Evolutionary conservation across 345 rosid genomes (phyloP).

Genomic region (Acer campestre): DNA sequence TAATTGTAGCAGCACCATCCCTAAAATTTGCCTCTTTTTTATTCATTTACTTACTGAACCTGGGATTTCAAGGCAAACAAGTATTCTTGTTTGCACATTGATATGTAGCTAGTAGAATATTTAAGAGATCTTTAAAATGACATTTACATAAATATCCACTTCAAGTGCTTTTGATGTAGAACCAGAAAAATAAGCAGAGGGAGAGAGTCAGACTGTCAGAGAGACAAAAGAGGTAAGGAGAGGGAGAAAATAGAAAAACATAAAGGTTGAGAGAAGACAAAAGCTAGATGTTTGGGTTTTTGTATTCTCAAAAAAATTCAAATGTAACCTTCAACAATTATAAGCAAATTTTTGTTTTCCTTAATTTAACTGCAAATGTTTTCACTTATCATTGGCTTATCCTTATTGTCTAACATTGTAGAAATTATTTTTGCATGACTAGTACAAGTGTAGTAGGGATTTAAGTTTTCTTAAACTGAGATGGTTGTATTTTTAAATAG

Average conservation of each 20-base stretch:
- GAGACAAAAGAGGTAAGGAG: neutral
- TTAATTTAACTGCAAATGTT: neutral
- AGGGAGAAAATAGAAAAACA: neutral
- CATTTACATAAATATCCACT: neutral
- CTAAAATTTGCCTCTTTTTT: conserved; percentile 10
- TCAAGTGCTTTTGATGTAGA: neutral
- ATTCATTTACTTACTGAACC: neutral
- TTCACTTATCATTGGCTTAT: neutral
- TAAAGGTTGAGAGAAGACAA: neutral
- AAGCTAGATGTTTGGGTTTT: neutral
- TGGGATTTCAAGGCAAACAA: neutral
- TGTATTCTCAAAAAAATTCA: neutral
- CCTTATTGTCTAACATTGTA: neutral
- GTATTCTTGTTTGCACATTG: neutral
- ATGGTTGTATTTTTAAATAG: conserved; percentile 11
- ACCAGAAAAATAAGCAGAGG: neutral
- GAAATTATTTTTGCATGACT: neutral
- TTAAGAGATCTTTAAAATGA: neutral
- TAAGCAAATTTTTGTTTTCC: neutral
- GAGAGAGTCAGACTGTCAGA: neutral
- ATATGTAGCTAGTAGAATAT: neutral
- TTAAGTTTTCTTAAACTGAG: conserved; percentile 17
- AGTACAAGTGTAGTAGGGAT: neutral
- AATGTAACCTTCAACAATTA: neutral
- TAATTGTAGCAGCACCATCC: conserved; percentile 8